Evolutionary conservation across 2,329 filamentous ascomycete species (phyloP), one percentile per base, ranked within the genome.

Genomic region (Cladosporium sphaerospermum): DNA sequence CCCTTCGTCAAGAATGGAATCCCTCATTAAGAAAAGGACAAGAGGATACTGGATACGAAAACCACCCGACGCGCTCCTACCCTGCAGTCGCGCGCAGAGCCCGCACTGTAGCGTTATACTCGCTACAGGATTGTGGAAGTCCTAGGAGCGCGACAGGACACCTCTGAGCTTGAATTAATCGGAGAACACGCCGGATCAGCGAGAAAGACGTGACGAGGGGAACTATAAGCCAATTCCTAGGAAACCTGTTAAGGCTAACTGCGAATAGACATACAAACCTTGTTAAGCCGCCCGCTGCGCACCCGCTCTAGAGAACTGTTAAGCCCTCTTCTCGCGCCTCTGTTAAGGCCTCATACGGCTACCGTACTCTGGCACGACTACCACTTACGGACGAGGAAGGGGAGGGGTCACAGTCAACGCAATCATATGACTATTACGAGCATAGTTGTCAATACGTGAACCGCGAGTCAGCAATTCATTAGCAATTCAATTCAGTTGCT

Each of bases 41-140:
- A 28, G 34, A 42, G 46, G 36, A 50, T 50, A 32, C 46, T 50
- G 9, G 36, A 42, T 32, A 50, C 34, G 46, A 50, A 41, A 42
- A 50, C 46, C 3, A 28, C 2, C n/a, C 36, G 45, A 47, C 31
- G 14, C 1, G 32, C 23, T 33, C 23, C 42, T 31, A 4, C 23
- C 9, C 42, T 28, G 42, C 23, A 44, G 23, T 44, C 23, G 42
- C 42, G 42, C 13, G 42, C 42, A 44, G 23, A 9, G 6, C 42
- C 42, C n/a, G 23, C 42, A 28, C 28, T 47, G 32, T 47, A 16
- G 31, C 45, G 14, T 36, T 47, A 32, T 47, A 37, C 45, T 36
- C 45, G 32, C 32, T 47, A 32, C 32, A 47, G 32, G 11, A 47
- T 37, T 47, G 32, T 19, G 32, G n/a, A 16, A 23, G 23, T 3